phyloP scores from a whole-genome alignment of 371 early-diverging fungal species.

The Mortierella sp. region DNA sequence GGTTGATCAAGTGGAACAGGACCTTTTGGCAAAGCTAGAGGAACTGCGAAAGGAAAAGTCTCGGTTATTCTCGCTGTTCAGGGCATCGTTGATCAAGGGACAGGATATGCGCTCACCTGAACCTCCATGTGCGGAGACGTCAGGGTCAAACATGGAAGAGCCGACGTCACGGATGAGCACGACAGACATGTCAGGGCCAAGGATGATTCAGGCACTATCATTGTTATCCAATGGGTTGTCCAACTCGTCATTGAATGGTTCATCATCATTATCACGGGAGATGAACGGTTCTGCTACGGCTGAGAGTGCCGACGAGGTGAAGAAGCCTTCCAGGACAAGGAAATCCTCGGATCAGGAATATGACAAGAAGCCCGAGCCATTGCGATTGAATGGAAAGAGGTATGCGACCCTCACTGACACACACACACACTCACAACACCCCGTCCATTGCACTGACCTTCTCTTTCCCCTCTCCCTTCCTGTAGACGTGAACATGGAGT shows the following conservation, averaged over 20 bases:
- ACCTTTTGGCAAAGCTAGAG: conserved; percentile 30
- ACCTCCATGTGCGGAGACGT: conserved; percentile 5
- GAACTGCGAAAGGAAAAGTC: conserved; percentile 44
- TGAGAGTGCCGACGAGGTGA: neutral
- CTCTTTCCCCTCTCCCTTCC: neutral
- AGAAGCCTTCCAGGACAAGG: neutral
- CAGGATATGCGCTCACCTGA: conserved; percentile 3
- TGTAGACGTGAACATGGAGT: conserved; percentile 40
- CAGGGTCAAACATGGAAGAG: no score
- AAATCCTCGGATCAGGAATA: conserved; percentile 17
- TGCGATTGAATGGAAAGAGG: conserved; percentile 20
- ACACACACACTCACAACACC: no score
- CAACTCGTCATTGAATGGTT: no score
- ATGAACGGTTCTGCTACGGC: neutral
- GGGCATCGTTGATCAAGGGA: conserved; percentile 21
- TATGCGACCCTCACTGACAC: neutral
- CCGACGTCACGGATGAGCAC: no score
- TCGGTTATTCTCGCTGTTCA: conserved; percentile 45
- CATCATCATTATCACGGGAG: no score
- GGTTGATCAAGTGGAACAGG: conserved; percentile 32
- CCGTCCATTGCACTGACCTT: no score
- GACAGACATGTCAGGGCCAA: no score
- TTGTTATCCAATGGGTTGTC: no score
- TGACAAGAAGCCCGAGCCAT: conserved; percentile 19
- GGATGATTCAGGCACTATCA: no score